Evolutionary conservation across 805 yeast genomes (phyloP).

Genomic region (Starmera dryadoides): DNA sequence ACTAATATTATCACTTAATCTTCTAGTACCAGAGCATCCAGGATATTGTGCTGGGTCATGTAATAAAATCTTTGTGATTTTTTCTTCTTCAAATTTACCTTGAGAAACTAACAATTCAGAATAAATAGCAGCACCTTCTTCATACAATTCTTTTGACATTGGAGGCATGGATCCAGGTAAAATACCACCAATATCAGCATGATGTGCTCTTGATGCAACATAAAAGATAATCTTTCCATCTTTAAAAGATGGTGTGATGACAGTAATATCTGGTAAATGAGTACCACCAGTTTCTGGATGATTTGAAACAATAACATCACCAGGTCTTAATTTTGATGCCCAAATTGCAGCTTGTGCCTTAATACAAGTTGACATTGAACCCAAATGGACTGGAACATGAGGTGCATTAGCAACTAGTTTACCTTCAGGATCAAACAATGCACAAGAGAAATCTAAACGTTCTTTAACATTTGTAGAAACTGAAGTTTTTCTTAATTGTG

Average conservation of each 20-base stretch:
- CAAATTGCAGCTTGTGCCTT: conserved; percentile 57
- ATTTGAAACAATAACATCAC: conserved; percentile 72
- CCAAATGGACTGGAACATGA: conserved; percentile 80
- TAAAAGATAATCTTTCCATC: conserved; percentile 61
- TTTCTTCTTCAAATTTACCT: conserved; percentile 71
- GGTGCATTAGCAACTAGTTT: conserved; percentile 84
- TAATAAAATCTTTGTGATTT: conserved; percentile 53
- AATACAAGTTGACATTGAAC: conserved; percentile 81
- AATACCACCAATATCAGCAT: conserved; percentile 91
- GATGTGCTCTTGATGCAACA: conserved; percentile 94
- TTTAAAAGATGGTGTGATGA: conserved; percentile 83
- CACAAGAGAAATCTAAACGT: conserved; percentile 79
- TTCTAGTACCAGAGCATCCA: conserved; percentile 86
- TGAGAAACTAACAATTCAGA: conserved; percentile 66
- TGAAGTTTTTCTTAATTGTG: conserved; percentile 69
- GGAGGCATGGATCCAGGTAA: conserved; percentile 96
- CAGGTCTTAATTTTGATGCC: conserved; percentile 56
- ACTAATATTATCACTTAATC: conserved; percentile 75
- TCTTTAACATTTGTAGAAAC: conserved; percentile 82
- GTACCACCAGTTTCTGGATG: conserved; percentile 86
- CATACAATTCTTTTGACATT: conserved; percentile 72
- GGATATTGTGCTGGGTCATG: conserved; percentile 74
- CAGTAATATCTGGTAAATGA: conserved; percentile 86
- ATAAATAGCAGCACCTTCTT: conserved; percentile 87
- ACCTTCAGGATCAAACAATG: conserved; percentile 71